Conservation (phyloP, 805 yeast genomes). For the Hanseniaspora lindneri region DNA sequence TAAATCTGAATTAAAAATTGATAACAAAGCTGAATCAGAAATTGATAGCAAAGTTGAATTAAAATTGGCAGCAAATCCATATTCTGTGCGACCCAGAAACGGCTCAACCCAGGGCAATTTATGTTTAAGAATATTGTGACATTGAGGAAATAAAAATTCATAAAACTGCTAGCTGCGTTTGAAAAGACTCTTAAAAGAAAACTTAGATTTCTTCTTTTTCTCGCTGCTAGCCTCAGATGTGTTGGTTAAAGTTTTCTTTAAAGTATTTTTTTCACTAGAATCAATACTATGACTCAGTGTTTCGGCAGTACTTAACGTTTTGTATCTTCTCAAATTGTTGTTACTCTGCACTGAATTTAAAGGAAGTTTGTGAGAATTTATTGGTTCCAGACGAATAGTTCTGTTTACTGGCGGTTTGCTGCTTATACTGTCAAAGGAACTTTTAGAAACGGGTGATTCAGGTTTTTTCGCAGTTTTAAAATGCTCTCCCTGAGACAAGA, state of each 20-base stretch:
- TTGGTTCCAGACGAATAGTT: constrained; percentile 9
- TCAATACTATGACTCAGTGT: no score
- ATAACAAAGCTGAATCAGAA: no score
- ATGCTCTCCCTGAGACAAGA: constrained; percentile 13
- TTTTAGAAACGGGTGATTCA: not conserved
- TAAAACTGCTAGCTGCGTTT: not conserved
- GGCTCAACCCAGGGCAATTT: no score
- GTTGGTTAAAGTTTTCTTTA: constrained; percentile 2
- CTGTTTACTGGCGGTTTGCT: constrained; percentile 9
- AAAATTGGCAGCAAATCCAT: no score
- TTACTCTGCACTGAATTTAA: not conserved
- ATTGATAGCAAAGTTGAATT: no score
- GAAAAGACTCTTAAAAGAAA: not conserved
- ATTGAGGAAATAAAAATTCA: no score
- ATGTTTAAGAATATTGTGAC: no score
- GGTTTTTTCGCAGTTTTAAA: not conserved
- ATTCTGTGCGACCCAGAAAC: no score
- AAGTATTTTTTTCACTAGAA: not conserved
- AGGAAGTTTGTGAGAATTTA: not conserved
- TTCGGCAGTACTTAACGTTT: constrained; percentile 2
- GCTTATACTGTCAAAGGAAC: not conserved
- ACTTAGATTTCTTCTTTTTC: not conserved
- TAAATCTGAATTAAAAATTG: no score
- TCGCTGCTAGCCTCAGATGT: constrained; percentile 1
- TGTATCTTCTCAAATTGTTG: not conserved